A percentile compares a stretch with the other conserved stretches of the same genome.
phyloP scores from a whole-genome alignment of 2,329 filamentous ascomycete genomes.

The Knoxdaviesia capensis region DNA sequence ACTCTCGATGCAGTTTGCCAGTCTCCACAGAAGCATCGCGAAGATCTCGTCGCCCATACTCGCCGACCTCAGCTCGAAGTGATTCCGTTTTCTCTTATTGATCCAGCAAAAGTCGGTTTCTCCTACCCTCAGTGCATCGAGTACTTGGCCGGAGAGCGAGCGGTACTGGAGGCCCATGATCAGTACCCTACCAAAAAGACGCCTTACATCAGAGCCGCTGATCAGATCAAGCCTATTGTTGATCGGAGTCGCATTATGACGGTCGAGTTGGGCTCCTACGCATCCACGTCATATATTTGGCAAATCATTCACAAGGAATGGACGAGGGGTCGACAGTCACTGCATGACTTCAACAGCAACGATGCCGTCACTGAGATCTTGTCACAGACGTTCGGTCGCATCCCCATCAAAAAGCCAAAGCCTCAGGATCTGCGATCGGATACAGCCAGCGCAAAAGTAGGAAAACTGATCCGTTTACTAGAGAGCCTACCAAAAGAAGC shows the following conservation, averaged over 20 bases:
- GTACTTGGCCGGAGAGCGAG: too few relatives aligned
- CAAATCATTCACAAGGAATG: too few relatives aligned
- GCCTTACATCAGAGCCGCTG: too few relatives aligned
- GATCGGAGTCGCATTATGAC: too few relatives aligned
- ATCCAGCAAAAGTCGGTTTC: background rate
- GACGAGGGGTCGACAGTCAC: too few relatives aligned
- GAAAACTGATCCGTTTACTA: conserved; percentile 30
- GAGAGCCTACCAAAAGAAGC: background rate
- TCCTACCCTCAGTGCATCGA: too few relatives aligned
- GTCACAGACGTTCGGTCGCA: conserved; percentile 19
- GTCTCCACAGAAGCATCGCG: conserved; percentile 46
- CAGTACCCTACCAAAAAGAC: too few relatives aligned
- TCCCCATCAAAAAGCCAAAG: conserved; percentile 11
- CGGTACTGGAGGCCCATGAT: too few relatives aligned
- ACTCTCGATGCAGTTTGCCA: conserved; percentile 51
- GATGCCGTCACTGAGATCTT: conserved; percentile 12
- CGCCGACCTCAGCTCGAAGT: conserved; percentile 39
- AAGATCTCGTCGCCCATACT: conserved; percentile 47
- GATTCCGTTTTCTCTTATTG: conserved; percentile 12
- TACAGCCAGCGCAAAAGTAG: conserved; percentile 36
- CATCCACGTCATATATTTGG: too few relatives aligned
- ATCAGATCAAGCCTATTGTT: too few relatives aligned
- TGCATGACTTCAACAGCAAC: too few relatives aligned
- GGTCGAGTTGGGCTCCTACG: too few relatives aligned
- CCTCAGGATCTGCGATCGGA: conserved; percentile 5